These are phyloP conservation scores for Tylopilus plumbeoviolaceoides DNA, from an alignment of 768 basidiomycete genomes.

Conservation along the genomic window DNA sequence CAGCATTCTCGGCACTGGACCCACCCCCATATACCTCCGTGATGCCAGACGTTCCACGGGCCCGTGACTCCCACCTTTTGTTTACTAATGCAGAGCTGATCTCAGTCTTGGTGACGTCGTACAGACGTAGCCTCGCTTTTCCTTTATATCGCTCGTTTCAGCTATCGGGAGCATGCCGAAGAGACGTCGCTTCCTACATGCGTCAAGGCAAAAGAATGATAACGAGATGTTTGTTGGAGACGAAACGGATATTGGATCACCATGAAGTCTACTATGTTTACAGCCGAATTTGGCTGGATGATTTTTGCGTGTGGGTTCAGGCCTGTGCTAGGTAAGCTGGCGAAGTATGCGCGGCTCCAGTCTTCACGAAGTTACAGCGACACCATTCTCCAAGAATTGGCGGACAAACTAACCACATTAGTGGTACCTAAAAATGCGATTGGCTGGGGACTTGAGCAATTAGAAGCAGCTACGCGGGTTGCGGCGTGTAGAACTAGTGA, in stretches of 20 bases:
- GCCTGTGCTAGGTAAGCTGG: slow-evolving; percentile 58
- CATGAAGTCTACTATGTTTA: slow-evolving; percentile 89
- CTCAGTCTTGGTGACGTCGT: slow-evolving; percentile 54
- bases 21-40: slow-evolving; percentile 47
- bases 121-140: slow-evolving; percentile 71
- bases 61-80: neutral
- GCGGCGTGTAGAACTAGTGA: slow-evolving; percentile 43
- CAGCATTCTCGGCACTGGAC: slow-evolving; percentile 82
- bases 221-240: slow-evolving; percentile 62
- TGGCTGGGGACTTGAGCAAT: slow-evolving; percentile 66
- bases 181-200: slow-evolving; percentile 59
- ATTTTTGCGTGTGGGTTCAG: slow-evolving; percentile 81
- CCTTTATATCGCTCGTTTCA: slow-evolving; percentile 78
- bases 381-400: slow-evolving; percentile 45
- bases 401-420: slow-evolving; percentile 36
- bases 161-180: slow-evolving; percentile 63
- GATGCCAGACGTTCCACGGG: slow-evolving; percentile 12
- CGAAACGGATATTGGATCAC: slow-evolving; percentile 71
- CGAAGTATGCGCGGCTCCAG: neutral
- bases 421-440: slow-evolving; percentile 50
- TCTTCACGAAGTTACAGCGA: slow-evolving; percentile 44
- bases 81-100: slow-evolving; percentile 47
- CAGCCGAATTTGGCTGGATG: slow-evolving; percentile 82
- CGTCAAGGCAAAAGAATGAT: slow-evolving; percentile 57
- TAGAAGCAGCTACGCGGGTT: slow-evolving; percentile 54